Evolutionary conservation across 495 filamentous ascomycete genomes (phyloP), one percentile per base, ranked within the genome.

Genomic region (Xylaria palmicola): DNA sequence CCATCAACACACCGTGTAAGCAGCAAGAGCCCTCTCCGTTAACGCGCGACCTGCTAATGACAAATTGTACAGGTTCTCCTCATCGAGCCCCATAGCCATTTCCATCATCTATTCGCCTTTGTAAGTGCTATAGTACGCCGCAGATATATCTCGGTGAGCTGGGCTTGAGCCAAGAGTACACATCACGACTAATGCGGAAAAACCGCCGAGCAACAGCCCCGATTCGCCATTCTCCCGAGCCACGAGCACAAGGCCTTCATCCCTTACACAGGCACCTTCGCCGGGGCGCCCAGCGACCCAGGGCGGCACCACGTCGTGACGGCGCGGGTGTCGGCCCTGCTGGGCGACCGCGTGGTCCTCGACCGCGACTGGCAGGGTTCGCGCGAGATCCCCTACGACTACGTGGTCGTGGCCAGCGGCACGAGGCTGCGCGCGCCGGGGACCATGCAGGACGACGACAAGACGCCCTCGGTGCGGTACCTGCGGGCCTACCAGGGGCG

Each of bases 211-310:
- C 45, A 7, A 27, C 47, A 83, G 79, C 81, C 81, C 32, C 79
- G 81, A 2, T 83, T 83, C 63, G 76, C 81, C 10, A 73, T 81
- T 15, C 59, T 80, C 19, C 72, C 77, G 0, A 71, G 73, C 17
- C 72, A 83, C 34, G 81, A 83, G 56, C 79, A 84, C 59, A 85
- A 83, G 59, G 82, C 81, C 1, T 85, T 86, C 64, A 81, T 83
- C 48, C 81, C 81, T 0, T 81, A 81, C 66, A 73, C 63, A 20
- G 63, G 67, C 9, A 62, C 80, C 22, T 82, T 81, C 57, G 48
- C 73, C 3, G 59, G 39, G 1, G 55, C 68, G 8, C 69, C 79
- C 8, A 65, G n/a, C n/a, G n/a, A 70, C n/a, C 55, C 75, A 3
- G 50, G 70, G 0, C 64, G 63, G 9, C 79, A 81, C 59, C 30